These are phyloP conservation scores for Dendrobium chrysotoxum DNA, from an alignment of 106 monocot species.

Conservation along the genomic window DNA sequence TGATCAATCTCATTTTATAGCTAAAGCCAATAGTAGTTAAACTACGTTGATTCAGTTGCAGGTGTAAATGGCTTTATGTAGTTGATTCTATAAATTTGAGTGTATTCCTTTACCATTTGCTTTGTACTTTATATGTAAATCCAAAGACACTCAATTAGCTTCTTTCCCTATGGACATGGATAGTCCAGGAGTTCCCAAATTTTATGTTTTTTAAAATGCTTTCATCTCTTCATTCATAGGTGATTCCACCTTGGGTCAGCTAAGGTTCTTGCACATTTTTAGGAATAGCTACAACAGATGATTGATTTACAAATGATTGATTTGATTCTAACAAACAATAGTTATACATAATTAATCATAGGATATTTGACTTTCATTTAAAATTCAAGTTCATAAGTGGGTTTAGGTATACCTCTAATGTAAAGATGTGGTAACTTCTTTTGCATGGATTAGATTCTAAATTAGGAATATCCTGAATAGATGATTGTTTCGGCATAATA, in stretches of 20 bases:
- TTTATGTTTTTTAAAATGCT: neutral
- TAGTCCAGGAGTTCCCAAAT: conserved; percentile 7
- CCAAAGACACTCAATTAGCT: conserved; percentile 3
- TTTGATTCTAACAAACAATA: neutral
- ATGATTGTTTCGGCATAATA: neutral
- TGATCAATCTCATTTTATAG: conserved; percentile 6
- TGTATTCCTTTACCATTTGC: neutral
- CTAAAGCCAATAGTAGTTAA: conserved; percentile 10
- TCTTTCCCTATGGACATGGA: conserved; percentile 5
- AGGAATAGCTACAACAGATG: conserved; percentile 12
- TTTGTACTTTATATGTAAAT: conserved; percentile 14
- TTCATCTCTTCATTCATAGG: conserved; percentile 9
- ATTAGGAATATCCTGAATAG: neutral
- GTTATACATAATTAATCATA: conserved; percentile 12
- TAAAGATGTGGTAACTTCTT: neutral
- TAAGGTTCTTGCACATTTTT: conserved; percentile 9
- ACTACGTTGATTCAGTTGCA: conserved; percentile 9
- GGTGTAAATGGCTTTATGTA: conserved; percentile 8
- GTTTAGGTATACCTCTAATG: conserved; percentile 7
- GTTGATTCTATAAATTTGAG: neutral
- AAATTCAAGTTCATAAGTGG: conserved; percentile 11
- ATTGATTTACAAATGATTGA: conserved; percentile 7
- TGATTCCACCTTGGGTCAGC: conserved; percentile 2
- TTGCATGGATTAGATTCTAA: neutral
- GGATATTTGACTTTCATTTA: conserved; percentile 5